Evolutionary conservation across 2,329 filamentous ascomycete genomes (phyloP), one percentile per base, ranked within the genome.

Genomic region (Dendrostoma leiphaemia): DNA sequence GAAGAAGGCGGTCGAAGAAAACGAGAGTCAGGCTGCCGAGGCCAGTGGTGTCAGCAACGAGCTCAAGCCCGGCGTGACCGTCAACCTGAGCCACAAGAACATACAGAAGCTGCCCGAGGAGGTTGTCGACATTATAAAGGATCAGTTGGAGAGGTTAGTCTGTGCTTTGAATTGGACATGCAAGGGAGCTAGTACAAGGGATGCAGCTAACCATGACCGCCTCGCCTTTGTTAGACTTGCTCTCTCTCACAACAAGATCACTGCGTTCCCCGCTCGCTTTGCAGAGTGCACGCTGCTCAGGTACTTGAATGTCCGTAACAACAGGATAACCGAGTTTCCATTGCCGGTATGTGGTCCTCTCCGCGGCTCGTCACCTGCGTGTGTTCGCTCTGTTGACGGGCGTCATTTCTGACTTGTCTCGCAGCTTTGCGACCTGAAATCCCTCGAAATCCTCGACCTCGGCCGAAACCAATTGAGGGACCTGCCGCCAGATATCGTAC

Each of bases 401-500:
- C 34, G 29, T 28, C 35, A 29, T 43, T 19, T 45, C 61, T 49
- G 29, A 49, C 46, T 51, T 64, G 48, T 60, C 60, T 21, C 34
- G 21, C 66, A 96, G 91, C 83, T 97, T 55, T 92, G 93, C 68
- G 86, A 91, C 69, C 80, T 97, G 58, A 86, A 84, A 49, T 89
- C 91, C 31, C 82, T 97, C 52, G 92, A 97, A 72, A 96, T 97
- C 56, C 82, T 97, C 58, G 93, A 97, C 72, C 80, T 97, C 51
- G 92, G 91, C 68, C 84, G 90, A 63, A 97, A 97, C 68, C 90
- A 88, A 68, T 85, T 97, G 58, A 83, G 82, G 45, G 76, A 82
- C 9, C 80, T 97, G 2, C 91, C 93, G 0, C 83, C 86, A 44
- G 88, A 92, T 51, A 89, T 97, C 58, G 83, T 82, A 57, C 90